Conservation (phyloP, 305 asterid genomes). For the Solanum hybrid region DNA sequence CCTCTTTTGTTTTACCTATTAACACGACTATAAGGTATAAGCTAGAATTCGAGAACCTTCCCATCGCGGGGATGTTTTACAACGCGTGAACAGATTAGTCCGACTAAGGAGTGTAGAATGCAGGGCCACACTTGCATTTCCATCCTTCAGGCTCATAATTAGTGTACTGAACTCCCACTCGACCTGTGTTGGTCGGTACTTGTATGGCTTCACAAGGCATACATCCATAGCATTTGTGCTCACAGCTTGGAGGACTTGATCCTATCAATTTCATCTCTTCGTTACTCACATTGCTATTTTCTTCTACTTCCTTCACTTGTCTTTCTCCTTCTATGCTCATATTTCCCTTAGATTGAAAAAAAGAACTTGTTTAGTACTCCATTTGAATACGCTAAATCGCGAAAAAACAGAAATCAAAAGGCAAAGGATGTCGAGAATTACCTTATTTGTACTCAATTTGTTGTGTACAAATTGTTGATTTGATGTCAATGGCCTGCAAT, state of each 20-base stretch:
- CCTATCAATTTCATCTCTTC: constrained; percentile 36
- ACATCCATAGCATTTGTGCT: constrained; percentile 78
- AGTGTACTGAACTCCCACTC: constrained; percentile 56
- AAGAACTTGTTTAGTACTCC: neutral
- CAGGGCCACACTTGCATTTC: constrained; percentile 91
- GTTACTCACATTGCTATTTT: neutral
- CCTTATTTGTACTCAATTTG: neutral
- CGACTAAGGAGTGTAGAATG: constrained; percentile 45
- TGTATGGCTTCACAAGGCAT: constrained; percentile 78
- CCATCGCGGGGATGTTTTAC: neutral
- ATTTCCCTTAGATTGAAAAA: neutral
- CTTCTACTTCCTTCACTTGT: neutral
- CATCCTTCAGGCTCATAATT: constrained; percentile 89
- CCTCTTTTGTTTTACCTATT: neutral
- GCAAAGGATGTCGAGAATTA: neutral
- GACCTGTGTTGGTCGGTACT: constrained; percentile 53
- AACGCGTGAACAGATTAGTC: neutral
- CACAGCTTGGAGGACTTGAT: constrained; percentile 77
- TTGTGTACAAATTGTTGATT: neutral
- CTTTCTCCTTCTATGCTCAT: constrained; percentile 12
- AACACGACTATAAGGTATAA: neutral
- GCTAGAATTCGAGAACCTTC: neutral
- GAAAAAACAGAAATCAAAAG: neutral
- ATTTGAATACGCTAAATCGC: neutral
- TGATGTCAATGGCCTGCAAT: constrained; percentile 29